Conservation (phyloP, 306 rosid genomes). For the Senna tora region DNA sequence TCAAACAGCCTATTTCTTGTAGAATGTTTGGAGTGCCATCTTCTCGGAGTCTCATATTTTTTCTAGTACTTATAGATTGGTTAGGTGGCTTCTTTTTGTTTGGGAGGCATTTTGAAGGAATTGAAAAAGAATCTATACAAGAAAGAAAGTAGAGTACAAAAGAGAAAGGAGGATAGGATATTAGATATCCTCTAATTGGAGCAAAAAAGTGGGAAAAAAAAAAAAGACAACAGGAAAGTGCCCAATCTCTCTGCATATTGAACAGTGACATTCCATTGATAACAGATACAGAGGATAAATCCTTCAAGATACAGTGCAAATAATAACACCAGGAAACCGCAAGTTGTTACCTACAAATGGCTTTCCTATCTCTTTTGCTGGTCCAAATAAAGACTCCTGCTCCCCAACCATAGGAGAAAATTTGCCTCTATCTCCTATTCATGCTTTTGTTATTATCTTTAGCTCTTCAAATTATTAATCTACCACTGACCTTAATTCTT, state of each 20-base stretch:
- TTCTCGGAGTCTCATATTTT: neutral
- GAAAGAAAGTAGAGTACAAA: neutral
- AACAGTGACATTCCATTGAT: neutral
- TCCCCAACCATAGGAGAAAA: neutral
- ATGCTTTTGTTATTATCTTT: neutral
- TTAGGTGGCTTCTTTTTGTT: neutral
- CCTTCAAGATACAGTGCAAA: neutral
- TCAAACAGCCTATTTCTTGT: neutral
- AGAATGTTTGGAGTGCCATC: neutral
- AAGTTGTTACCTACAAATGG: neutral
- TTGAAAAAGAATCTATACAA: neutral
- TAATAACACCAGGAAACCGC: neutral
- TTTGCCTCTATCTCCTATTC: neutral
- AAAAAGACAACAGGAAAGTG: neutral
- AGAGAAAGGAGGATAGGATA: neutral
- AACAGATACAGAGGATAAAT: neutral
- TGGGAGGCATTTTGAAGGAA: neutral
- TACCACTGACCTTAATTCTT: neutral
- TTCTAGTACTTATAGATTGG: neutral
- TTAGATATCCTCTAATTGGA: neutral
- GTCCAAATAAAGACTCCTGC: neutral
- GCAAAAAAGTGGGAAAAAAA: neutral
- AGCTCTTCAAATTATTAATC: neutral
- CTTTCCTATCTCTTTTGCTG: neutral
- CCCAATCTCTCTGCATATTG: neutral